Conservation (phyloP, 345 rosid species). For the Syzygium grande region DNA sequence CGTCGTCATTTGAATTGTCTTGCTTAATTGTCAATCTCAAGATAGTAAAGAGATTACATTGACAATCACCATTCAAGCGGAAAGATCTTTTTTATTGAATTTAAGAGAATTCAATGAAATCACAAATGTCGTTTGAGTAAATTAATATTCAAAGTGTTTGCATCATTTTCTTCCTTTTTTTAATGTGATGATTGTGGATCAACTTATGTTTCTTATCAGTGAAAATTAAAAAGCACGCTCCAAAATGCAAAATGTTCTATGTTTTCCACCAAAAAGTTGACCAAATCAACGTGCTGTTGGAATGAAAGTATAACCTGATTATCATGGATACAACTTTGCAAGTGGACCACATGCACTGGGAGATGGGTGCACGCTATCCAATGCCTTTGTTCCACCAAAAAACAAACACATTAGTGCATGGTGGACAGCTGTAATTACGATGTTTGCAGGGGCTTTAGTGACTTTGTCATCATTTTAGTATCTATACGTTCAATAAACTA, state of each 20-base stretch:
- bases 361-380: not conserved
- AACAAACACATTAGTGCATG: not conserved
- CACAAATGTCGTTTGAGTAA: too few species aligned
- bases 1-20: not conserved
- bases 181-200: not conserved
- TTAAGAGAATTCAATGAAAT: not conserved
- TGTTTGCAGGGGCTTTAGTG: not conserved
- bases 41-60: too few species aligned
- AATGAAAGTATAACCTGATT: not conserved
- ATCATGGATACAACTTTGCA: not conserved
- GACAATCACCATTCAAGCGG: fast-evolving
- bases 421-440: not conserved
- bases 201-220: not conserved
- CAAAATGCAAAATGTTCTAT: not conserved
- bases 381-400: not conserved
- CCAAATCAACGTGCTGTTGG: not conserved
- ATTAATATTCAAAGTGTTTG: not conserved
- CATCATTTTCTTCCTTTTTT: too few species aligned
- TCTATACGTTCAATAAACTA: not conserved
- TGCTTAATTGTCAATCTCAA: not conserved
- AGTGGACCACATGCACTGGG: not conserved
- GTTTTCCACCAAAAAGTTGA: not conserved
- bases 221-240: not conserved
- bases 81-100: too few species aligned
- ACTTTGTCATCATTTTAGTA: not conserved